These are phyloP conservation scores for Kwoniella shandongensis DNA, from an alignment of 768 basidiomycete genomes.

Conservation along the genomic window DNA sequence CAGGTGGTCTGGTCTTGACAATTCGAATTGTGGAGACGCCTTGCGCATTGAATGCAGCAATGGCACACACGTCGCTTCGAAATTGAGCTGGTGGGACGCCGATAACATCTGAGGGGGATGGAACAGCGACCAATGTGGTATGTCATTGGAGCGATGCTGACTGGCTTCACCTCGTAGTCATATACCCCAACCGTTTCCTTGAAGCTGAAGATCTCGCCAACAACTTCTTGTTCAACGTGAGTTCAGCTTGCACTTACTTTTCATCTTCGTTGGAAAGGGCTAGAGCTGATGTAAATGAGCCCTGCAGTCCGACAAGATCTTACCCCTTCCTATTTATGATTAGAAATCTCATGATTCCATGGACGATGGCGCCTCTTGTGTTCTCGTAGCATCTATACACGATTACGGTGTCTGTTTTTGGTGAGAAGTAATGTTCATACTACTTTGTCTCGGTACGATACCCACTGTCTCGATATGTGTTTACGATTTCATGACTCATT, in stretches of 20 bases:
- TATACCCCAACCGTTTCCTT: slow-evolving; percentile 80
- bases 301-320: slow-evolving; percentile 60
- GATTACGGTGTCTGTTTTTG: too few species aligned
- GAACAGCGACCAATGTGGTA: not conserved
- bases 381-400: not conserved
- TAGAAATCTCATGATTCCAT: too few species aligned
- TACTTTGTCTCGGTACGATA: too few species aligned
- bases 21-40: too few species aligned
- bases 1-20: not conserved
- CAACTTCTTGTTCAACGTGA: slow-evolving; percentile 83
- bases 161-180: slow-evolving; percentile 59
- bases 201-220: slow-evolving; percentile 90
- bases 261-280: not conserved
- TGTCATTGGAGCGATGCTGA: not conserved
- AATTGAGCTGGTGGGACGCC: too few species aligned
- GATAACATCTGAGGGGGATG: not conserved
- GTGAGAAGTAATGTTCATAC: too few species aligned
- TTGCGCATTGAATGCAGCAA: too few species aligned
- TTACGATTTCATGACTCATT: too few species aligned
- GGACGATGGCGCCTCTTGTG: too few species aligned
- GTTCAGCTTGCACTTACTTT: slow-evolving; percentile 6
- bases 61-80: too few species aligned
- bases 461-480: too few species aligned
- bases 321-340: slow-evolving; percentile 53
- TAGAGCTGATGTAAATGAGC: slow-evolving; percentile 2